phyloP scores from a whole-genome alignment of 2,329 filamentous ascomycete species.

The Trichoderma aggressivum region DNA sequence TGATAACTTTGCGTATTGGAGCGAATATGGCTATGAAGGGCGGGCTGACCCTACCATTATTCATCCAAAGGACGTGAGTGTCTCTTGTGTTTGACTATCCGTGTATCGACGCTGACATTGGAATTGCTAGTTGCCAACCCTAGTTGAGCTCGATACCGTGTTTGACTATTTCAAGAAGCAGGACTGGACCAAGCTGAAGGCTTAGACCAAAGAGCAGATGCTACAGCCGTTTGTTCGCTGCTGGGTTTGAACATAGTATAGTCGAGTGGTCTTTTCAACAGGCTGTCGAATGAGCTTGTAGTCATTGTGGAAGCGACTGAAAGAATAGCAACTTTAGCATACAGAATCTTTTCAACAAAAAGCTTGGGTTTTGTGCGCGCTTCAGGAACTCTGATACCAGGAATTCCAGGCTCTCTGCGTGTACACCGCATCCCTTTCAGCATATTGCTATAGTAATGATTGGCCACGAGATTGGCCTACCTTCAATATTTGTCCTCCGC shows the following conservation, averaged over 20 bases:
- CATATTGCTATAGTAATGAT: neutral
- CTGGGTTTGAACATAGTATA: neutral
- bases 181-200: slow-evolving; percentile 29
- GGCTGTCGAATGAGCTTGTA: neutral
- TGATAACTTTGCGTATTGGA: slow-evolving; percentile 17
- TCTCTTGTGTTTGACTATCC: neutral
- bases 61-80: slow-evolving; percentile 21
- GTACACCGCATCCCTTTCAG: neutral
- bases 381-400: neutral
- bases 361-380: neutral
- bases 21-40: slow-evolving; percentile 22
- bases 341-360: neutral
- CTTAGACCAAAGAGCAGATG: neutral
- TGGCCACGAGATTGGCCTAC: neutral
- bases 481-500: too few species aligned
- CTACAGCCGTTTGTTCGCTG: neutral
- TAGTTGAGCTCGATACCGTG: slow-evolving; percentile 12
- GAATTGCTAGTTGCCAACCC: slow-evolving; percentile 1
- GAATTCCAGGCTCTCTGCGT: neutral
- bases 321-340: neutral
- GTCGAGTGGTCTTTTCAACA: neutral
- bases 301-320: neutral
- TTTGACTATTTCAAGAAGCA: slow-evolving; percentile 19
- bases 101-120: neutral
- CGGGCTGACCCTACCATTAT: slow-evolving; percentile 19